Evolutionary conservation across 192 early-diverging fungal species (phyloP), one percentile per base, ranked within the genome.

Genomic region (Linderina pennispora): DNA sequence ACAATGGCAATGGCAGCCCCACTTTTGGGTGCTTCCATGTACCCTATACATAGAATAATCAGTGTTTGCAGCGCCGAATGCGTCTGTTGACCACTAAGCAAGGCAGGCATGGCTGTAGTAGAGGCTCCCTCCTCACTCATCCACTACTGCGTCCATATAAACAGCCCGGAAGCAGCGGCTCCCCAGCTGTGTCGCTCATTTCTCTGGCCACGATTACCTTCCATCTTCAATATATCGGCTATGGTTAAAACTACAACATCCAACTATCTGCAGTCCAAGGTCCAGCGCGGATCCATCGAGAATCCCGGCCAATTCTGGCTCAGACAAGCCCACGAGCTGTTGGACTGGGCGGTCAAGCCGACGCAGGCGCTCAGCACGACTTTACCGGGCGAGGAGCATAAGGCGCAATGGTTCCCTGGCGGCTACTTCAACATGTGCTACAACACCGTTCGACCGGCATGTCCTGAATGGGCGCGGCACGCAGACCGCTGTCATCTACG

Each of bases 361-460:
- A 56, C 57, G 5, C 4, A 18, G 2, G 68, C 62, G 2, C 38
- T 47, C 23, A 48, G 42, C 43, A 51, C 17, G n/a, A 23, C 62
- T 0, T 5, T 21, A 9, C 18, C 47, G 8, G 37, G 31, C 23
- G 25, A 36, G n/a, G 34, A 49, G 49, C 62, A 44, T 53, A 66
- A 28, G 58, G 72, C 44, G 45, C 65, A 19, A 20, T 92, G 87
- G 83, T 87, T 88, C 54, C 77, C 73, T 23, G 78, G 78, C 44
- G 84, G 83, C 23, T 50, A 72, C 51, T 56, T 94, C 44, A 90
- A 91, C 58, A 82, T 86, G 5, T 86, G 83, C 73, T 86, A 81
- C 71, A 94, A 94, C 49, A 74, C 79, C 2, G 49, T 94, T 1
- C n/a, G 86, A 91, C 47, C 73, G 88, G 9, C 89, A 94, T 53